A percentile compares a stretch with the other conserved stretches of the same genome.
Conservation (phyloP, 768 basidiomycete species). For the Boletus reticuloceps region DNA sequence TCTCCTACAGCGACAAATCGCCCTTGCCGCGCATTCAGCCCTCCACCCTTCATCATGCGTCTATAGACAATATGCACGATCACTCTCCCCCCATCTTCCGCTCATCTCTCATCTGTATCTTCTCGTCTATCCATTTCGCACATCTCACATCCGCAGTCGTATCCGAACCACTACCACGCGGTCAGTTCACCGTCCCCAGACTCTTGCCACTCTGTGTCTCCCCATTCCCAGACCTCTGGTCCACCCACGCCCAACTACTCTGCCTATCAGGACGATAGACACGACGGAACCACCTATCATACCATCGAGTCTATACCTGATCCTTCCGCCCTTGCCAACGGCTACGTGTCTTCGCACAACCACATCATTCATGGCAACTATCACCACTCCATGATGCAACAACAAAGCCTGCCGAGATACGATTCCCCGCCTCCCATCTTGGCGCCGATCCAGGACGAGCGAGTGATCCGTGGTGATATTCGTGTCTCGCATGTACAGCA, state of each 20-base stretch:
- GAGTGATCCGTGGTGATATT: conserved; percentile 31
- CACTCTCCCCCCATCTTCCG: conserved; percentile 31
- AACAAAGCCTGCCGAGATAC: conserved; percentile 35
- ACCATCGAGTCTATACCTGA: conserved; percentile 31
- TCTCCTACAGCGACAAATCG: conserved; percentile 31
- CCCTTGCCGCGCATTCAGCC: conserved; percentile 31
- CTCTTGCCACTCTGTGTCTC: conserved; percentile 47
- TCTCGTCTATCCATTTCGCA: conserved; percentile 63
- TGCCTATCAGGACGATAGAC: conserved; percentile 44
- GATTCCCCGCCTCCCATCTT: conserved; percentile 54
- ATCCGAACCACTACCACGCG: conserved; percentile 35
- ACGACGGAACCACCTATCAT: conserved; percentile 40
- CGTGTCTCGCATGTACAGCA: conserved; percentile 31
- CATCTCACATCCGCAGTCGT: conserved; percentile 53
- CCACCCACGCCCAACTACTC: conserved; percentile 39
- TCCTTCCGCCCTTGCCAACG: conserved; percentile 28
- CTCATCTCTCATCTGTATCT: conserved; percentile 34
- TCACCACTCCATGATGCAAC: conserved; percentile 18
- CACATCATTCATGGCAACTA: conserved; percentile 28
- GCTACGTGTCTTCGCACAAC: conserved; percentile 32
- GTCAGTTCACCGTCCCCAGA: conserved; percentile 48
- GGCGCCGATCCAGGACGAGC: conserved; percentile 51
- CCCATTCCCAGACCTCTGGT: conserved; percentile 32
- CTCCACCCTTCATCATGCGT: conserved; percentile 26
- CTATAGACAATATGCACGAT: conserved; percentile 27